These are phyloP conservation scores for Torulaspora delbrueckii DNA, from an alignment of 805 yeast species.

Conservation along the genomic window DNA sequence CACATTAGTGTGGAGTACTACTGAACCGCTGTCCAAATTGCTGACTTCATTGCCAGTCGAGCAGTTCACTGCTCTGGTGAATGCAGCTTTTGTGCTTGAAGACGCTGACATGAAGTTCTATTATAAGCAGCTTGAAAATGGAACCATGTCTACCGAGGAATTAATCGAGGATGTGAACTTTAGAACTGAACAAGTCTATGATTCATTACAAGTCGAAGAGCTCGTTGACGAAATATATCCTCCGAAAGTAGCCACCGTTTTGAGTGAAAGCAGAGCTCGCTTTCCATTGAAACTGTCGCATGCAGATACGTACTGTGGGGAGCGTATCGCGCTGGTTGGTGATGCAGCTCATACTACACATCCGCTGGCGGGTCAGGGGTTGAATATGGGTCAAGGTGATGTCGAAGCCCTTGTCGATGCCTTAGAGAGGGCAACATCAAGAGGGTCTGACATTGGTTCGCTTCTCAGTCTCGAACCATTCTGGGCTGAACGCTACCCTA, in stretches of 20 bases:
- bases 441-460: slow-evolving; percentile 88
- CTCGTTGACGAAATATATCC: slow-evolving; percentile 62
- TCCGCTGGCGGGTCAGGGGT: slow-evolving; percentile 96
- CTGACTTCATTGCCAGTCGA: slow-evolving; percentile 55
- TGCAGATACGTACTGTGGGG: slow-evolving; percentile 81
- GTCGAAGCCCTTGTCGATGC: slow-evolving; percentile 67
- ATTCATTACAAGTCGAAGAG: slow-evolving; percentile 34
- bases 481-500: slow-evolving; percentile 75
- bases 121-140: slow-evolving; percentile 40
- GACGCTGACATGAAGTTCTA: slow-evolving; percentile 72
- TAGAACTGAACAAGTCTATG: slow-evolving; percentile 45
- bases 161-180: slow-evolving; percentile 66
- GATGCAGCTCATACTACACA: slow-evolving; percentile 98
- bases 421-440: slow-evolving; percentile 58
- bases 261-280: slow-evolving; percentile 66
- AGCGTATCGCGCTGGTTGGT: slow-evolving; percentile 88
- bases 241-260: slow-evolving; percentile 54
- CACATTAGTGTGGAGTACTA: slow-evolving; percentile 91
- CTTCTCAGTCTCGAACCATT: slow-evolving; percentile 78
- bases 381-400: slow-evolving; percentile 96
- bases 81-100: slow-evolving; percentile 80
- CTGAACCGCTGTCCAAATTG: slow-evolving; percentile 65
- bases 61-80: slow-evolving; percentile 64
- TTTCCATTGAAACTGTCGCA: slow-evolving; percentile 88
- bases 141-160: slow-evolving; percentile 38